phyloP scores from a whole-genome alignment of 345 rosid genomes.

The Sisymbrium altissimum region DNA sequence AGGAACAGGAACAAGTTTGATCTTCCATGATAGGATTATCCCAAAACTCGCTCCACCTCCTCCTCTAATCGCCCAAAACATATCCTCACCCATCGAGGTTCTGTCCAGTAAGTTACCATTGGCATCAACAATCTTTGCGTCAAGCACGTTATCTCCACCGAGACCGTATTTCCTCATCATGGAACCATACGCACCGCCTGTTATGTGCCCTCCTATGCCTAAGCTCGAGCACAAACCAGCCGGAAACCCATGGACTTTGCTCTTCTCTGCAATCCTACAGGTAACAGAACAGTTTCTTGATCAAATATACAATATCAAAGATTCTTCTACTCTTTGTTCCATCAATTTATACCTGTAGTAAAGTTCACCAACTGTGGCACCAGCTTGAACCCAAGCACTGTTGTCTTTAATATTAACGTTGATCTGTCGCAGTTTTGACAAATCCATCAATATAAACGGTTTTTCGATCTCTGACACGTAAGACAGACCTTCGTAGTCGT shows the following conservation, averaged over 20 bases:
- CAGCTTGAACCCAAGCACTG: background rate
- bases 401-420: background rate
- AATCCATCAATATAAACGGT: background rate
- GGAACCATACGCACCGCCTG: slow-evolving; percentile 59
- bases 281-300: background rate
- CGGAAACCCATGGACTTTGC: slow-evolving; percentile 55
- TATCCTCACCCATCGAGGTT: slow-evolving; percentile 55
- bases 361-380: background rate
- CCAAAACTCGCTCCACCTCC: slow-evolving; percentile 74
- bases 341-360: background rate
- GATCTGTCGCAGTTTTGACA: background rate
- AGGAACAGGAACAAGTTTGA: slow-evolving; percentile 60
- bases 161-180: slow-evolving; percentile 73
- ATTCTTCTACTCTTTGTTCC: background rate
- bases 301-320: background rate
- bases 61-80: slow-evolving; percentile 65
- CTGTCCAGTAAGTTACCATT: slow-evolving; percentile 50
- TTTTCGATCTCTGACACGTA: background rate
- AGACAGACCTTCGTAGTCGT: background rate
- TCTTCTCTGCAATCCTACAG: slow-evolving; percentile 54
- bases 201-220: slow-evolving; percentile 61
- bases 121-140: slow-evolving; percentile 55
- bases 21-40: slow-evolving; percentile 52
- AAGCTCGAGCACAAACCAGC: slow-evolving; percentile 54
- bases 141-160: slow-evolving; percentile 62